phyloP scores from a whole-genome alignment of 768 basidiomycete species.

The Dictyophora rubrovolvata region DNA sequence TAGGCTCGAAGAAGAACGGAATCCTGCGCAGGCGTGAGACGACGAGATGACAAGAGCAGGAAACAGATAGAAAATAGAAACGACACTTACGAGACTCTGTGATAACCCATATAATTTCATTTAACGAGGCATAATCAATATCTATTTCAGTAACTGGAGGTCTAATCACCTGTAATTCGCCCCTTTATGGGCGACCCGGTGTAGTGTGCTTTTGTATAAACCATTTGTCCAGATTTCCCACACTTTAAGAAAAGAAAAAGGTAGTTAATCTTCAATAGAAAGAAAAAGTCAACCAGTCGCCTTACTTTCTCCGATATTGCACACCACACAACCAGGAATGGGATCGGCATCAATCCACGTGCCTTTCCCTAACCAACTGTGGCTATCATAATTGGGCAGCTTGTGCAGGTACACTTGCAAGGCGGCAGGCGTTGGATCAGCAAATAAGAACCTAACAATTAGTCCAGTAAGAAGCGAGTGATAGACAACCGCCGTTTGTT shows the following conservation, averaged over 20 bases:
- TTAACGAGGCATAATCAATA: neutral
- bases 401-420: conserved; percentile 68
- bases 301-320: conserved; percentile 88
- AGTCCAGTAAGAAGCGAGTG: neutral
- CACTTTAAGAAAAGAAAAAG: conserved; percentile 35
- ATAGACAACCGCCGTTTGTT: neutral
- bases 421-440: conserved; percentile 71
- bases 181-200: conserved; percentile 73
- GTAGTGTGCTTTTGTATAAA: conserved; percentile 80
- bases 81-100: conserved; percentile 60
- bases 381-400: conserved; percentile 18
- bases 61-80: neutral
- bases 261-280: neutral
- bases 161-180: conserved; percentile 47
- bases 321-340: conserved; percentile 71
- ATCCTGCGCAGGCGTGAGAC: conserved; percentile 33
- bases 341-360: conserved; percentile 82
- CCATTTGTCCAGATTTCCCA: conserved; percentile 91
- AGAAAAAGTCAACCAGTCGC: conserved; percentile 8
- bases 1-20: conserved; percentile 93
- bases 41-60: neutral
- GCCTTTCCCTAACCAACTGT: neutral
- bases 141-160: neutral
- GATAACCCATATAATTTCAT: neutral
- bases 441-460: conserved; percentile 59